A percentile compares a stretch with the other conserved stretches of the same genome.
These are phyloP conservation scores for Dioscorea cayenensis DNA, from an alignment of 116 monocot genomes.

Conservation along the genomic window DNA sequence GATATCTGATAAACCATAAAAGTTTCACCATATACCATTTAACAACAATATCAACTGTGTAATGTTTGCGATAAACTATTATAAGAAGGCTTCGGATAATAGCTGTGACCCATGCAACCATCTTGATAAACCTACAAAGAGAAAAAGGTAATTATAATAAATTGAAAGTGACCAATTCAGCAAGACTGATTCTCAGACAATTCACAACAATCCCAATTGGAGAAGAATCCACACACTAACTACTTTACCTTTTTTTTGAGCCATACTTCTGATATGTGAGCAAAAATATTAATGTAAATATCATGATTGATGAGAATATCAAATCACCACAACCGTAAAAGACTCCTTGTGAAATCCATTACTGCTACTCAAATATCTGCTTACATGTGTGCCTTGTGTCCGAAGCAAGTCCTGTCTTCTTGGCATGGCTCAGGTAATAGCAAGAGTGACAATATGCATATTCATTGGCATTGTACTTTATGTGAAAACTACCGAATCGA, in stretches of 20 bases:
- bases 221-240: background rate
- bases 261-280: constrained; percentile 89
- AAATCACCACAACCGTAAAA: constrained; percentile 96
- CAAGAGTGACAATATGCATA: too few species aligned
- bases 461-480: too few species aligned
- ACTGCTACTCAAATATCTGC: too few species aligned
- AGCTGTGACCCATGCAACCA: constrained; percentile 61
- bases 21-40: constrained; percentile 43
- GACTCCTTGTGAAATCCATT: constrained; percentile 69
- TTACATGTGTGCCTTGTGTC: too few species aligned
- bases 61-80: constrained; percentile 86
- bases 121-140: constrained; percentile 51
- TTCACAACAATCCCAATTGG: background rate
- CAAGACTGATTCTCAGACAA: too few species aligned
- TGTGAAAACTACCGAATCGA: too few species aligned
- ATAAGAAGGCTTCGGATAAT: constrained; percentile 73
- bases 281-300: constrained; percentile 90
- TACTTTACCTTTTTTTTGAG: constrained; percentile 57
- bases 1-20: background rate
- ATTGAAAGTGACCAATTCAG: background rate
- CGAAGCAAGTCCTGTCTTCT: too few species aligned
- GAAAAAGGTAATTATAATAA: background rate
- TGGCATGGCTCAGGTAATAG: too few species aligned
- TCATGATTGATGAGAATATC: constrained; percentile 99
- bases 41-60: constrained; percentile 88